Conservation (phyloP, 805 yeast species). For the Pichia rugopelliculosa region DNA sequence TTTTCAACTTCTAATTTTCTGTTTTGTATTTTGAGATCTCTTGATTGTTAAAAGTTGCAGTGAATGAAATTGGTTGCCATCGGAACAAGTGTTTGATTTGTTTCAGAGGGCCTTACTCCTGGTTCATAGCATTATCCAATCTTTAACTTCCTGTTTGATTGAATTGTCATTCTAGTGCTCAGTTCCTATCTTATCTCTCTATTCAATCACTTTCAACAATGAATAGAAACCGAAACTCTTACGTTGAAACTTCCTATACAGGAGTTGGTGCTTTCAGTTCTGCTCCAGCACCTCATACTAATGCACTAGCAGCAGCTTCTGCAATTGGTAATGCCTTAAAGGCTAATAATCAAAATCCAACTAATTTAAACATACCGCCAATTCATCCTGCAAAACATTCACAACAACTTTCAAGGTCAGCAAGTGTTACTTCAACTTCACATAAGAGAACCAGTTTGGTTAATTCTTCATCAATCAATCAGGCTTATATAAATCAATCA, state of each 20-base stretch:
- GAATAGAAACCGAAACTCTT: slow-evolving; percentile 6
- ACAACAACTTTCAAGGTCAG: slow-evolving; percentile 1
- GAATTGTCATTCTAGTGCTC: neutral
- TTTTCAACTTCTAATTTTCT: no score
- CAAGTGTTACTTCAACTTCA: slow-evolving; percentile 14
- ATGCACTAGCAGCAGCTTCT: slow-evolving; percentile 59
- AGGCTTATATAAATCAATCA: neutral
- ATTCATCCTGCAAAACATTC: slow-evolving; percentile 14
- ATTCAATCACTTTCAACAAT: neutral
- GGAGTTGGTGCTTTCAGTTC: slow-evolving; percentile 16
- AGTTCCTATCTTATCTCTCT: neutral
- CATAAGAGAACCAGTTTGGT: neutral
- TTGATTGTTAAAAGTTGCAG: no score
- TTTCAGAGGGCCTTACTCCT: neutral
- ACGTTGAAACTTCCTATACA: slow-evolving; percentile 12
- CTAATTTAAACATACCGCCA: slow-evolving; percentile 27
- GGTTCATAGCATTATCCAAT: neutral
- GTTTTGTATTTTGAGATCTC: no score
- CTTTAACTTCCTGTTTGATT: neutral
- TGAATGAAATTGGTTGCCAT: neutral
- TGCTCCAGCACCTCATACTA: slow-evolving; percentile 31
- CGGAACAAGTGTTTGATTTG: no score
- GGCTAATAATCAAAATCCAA: slow-evolving; percentile 27
- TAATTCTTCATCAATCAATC: neutral
- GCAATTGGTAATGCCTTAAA: slow-evolving; percentile 45